Conservation (phyloP, 2,329 filamentous ascomycete genomes). For the Ploettnerulaceae sp. region DNA sequence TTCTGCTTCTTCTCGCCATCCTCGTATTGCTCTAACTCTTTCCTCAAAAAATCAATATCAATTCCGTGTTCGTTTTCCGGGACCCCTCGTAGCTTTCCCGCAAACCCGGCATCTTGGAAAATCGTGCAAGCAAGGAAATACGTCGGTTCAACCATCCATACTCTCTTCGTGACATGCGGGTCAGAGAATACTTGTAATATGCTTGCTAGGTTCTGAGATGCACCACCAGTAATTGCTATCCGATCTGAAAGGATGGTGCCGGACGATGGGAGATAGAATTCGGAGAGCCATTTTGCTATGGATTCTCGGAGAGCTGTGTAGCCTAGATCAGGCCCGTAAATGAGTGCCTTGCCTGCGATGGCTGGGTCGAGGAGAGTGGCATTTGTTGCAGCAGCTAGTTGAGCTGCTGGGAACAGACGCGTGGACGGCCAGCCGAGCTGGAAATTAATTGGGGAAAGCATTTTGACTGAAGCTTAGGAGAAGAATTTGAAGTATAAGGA, state of each 20-base stretch:
- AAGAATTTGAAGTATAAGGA: too few relatives aligned
- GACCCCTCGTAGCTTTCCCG: constrained; percentile 42
- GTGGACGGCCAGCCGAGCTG: background rate
- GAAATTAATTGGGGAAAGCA: too few relatives aligned
- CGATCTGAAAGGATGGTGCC: constrained; percentile 43
- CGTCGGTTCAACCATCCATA: background rate
- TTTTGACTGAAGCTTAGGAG: too few relatives aligned
- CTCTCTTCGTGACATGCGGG: constrained; percentile 27
- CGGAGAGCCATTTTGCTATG: constrained; percentile 55
- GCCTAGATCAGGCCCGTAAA: background rate
- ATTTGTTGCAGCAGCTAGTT: background rate
- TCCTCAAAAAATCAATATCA: constrained; percentile 49
- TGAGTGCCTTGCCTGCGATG: background rate
- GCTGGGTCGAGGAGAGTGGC: background rate
- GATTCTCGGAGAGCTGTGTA: constrained; percentile 41
- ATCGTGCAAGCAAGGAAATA: background rate
- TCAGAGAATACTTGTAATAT: constrained; percentile 53
- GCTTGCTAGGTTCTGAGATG: constrained; percentile 59
- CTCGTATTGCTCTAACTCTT: constrained; percentile 37
- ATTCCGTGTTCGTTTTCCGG: constrained; percentile 61
- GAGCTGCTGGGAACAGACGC: background rate
- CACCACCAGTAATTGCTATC: constrained; percentile 61
- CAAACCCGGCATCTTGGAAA: background rate
- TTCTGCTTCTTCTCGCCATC: background rate
- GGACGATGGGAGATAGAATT: constrained; percentile 44